Base-by-base conservation (phyloP, 176 grass and related monocot species). In the Ensete glaucum region DNA sequence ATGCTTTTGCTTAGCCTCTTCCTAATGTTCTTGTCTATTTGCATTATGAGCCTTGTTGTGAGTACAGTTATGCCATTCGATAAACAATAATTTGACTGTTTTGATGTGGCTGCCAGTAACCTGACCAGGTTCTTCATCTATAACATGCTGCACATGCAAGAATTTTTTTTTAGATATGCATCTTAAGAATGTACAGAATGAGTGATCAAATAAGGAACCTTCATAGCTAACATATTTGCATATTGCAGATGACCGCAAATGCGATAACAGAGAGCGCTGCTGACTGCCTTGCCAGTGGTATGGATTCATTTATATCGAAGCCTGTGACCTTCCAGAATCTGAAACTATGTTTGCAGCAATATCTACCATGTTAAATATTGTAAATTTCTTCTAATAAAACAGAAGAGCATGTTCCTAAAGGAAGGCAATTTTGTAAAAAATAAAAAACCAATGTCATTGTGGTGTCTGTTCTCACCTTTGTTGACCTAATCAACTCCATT, bases 221-320 rank as follows among this genome's bases (percentile, higher is more conserved):
- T 52, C 9, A 64, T 11, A 54, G 69, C 58, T 88, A 54, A 64
- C 1, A 11, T 88, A 54, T 34, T 83, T 64, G 64, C 79, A n/a
- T 62, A 66, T 77, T 90, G 73, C 83, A 96, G 93, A 96, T 96
- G 93, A 96, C 93, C 9, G 93, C 93, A 50, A 96, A 96, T 83
- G 73, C 93, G 66, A 87, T 89, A 8, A 29, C 80, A 52, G 93
- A 96, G 85, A 96, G 89, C 13, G 87, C 93, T 0, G 78, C 82
- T 22, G 87, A 90, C 26, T 96, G 93, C 81, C 87, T 96, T 74
- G 85, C 83, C 81, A 86, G 77, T 26, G 93, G 93, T 64, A 96
- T 96, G 93, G 93, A 96, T 83, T 96, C 87, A 57, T 92, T 92
- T 79, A 82, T 96, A 88, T 90, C 89, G 13, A 96, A 96, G 84